Conservation (phyloP, 2,329 filamentous ascomycete species). For the Penicillium concentricum region DNA sequence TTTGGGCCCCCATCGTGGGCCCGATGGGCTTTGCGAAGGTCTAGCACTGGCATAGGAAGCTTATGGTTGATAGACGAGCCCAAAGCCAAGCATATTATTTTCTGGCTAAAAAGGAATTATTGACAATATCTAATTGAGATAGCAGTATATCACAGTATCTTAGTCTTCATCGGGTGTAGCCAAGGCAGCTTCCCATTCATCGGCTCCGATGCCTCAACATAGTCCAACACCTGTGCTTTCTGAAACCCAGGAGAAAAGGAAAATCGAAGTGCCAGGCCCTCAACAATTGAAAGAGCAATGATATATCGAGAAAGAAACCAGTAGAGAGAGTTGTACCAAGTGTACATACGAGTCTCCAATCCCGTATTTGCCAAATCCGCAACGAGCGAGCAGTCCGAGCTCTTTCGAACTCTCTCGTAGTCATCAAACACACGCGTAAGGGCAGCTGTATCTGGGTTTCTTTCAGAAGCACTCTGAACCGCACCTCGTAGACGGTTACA, state of each 20-base stretch:
- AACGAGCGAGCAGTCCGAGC: slow-evolving; percentile 6
- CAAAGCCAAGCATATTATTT: neutral
- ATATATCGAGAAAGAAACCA: slow-evolving; percentile 11
- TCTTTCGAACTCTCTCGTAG: slow-evolving; percentile 6
- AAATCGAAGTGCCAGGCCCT: slow-evolving; percentile 4
- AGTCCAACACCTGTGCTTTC: slow-evolving; percentile 11
- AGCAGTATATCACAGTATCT: neutral
- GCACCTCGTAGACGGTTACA: slow-evolving; percentile 13
- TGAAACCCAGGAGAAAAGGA: slow-evolving; percentile 5
- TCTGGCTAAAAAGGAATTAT: neutral
- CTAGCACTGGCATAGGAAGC: too few relatives aligned
- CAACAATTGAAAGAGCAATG: neutral
- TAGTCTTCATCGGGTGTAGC: slow-evolving; percentile 7
- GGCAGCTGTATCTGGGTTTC: neutral
- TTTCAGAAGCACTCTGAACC: neutral
- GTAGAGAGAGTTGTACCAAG: slow-evolving; percentile 7
- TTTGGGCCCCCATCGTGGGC: too few relatives aligned
- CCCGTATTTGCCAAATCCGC: slow-evolving; percentile 8
- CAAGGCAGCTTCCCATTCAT: slow-evolving; percentile 12
- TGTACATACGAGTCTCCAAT: slow-evolving; percentile 13
- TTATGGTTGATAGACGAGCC: neutral
- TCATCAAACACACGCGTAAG: slow-evolving; percentile 4
- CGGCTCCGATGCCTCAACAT: slow-evolving; percentile 6
- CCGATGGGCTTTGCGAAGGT: too few relatives aligned
- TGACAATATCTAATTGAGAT: neutral